phyloP scores from a whole-genome alignment of 495 filamentous ascomycete species.

The Neurospora sp. region DNA sequence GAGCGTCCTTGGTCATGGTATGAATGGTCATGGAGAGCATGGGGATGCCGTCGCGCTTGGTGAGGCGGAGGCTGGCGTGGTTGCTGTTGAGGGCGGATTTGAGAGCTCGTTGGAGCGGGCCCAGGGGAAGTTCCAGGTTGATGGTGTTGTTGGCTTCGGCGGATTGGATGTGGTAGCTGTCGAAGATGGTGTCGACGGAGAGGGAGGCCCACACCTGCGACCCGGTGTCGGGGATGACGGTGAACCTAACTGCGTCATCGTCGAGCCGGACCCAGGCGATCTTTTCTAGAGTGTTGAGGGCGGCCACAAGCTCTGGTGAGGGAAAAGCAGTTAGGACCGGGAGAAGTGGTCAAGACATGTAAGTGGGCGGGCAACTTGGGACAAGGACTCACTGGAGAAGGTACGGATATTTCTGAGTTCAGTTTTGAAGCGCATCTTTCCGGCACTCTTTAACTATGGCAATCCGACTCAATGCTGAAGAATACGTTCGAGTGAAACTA shows the following conservation, averaged over 20 bases:
- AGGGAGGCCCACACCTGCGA: constrained; percentile 90
- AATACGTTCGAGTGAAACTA: background rate
- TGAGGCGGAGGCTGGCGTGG: constrained; percentile 75
- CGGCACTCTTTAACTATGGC: background rate
- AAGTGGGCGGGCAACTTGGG: background rate
- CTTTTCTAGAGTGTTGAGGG: constrained; percentile 78
- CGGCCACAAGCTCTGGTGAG: constrained; percentile 65
- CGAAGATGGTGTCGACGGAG: constrained; percentile 72
- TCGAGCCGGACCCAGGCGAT: constrained; percentile 90
- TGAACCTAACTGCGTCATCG: constrained; percentile 79
- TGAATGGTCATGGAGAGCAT: constrained; percentile 79
- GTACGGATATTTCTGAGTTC: constrained; percentile 71
- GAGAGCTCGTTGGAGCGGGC: constrained; percentile 71
- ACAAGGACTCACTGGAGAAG: constrained; percentile 59
- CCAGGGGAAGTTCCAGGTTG: constrained; percentile 87
- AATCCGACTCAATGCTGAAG: background rate
- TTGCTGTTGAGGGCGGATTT: constrained; percentile 69
- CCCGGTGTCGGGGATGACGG: constrained; percentile 84
- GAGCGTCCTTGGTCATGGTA: constrained; percentile 39
- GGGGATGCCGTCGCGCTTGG: constrained; percentile 80
- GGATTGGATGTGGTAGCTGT: constrained; percentile 78
- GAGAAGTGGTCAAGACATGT: background rate
- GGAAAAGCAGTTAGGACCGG: constrained; percentile 1
- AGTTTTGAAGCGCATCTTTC: constrained; percentile 68
- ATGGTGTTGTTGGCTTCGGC: constrained; percentile 71